These are phyloP conservation scores for Hygrophorus russula DNA, from an alignment of 768 basidiomycete genomes.

Conservation along the genomic window DNA sequence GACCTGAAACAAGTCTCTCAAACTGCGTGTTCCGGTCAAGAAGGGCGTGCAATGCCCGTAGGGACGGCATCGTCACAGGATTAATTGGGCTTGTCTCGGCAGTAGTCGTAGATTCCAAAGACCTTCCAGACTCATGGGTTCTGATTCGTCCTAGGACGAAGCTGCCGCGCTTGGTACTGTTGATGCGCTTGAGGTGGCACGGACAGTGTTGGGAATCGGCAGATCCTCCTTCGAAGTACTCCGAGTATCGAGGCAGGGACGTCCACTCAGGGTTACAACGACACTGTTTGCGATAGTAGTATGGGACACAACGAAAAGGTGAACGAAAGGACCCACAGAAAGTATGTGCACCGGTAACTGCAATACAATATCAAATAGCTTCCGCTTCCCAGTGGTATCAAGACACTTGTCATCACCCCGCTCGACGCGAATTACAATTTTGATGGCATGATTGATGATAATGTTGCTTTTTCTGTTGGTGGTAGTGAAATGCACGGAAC, in stretches of 20 bases:
- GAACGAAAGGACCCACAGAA: constrained; percentile 44
- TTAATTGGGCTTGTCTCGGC: constrained; percentile 26
- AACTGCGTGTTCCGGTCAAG: constrained; percentile 43
- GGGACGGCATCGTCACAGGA: constrained; percentile 18
- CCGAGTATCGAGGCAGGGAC: constrained; percentile 67
- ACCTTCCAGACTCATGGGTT: constrained; percentile 20
- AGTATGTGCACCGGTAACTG: constrained; percentile 81
- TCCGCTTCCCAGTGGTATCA: constrained; percentile 58
- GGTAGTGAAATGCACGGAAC: constrained; percentile 63
- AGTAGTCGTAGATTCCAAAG: constrained; percentile 27
- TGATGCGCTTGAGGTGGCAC: constrained; percentile 19
- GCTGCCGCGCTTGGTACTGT: constrained; percentile 1
- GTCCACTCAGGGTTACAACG: constrained; percentile 75
- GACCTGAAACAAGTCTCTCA: constrained; percentile 74
- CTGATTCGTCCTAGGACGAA: constrained; percentile 9
- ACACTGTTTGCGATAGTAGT: constrained; percentile 34
- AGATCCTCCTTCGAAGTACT: constrained; percentile 27
- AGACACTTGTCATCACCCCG: constrained; percentile 57
- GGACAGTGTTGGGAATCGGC: constrained; percentile 31
- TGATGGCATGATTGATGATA: constrained; percentile 63
- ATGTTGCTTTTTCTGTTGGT: constrained; percentile 71
- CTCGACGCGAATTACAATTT: constrained; percentile 75
- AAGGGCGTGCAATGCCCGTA: constrained; percentile 23
- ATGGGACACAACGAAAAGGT: not conserved
- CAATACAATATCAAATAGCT: constrained; percentile 79